Percentiles rank a stretch among this genome's conserved stretches.
phyloP scores from a whole-genome alignment of 179 eudicot species.

The Amaranthus tricolor region DNA sequence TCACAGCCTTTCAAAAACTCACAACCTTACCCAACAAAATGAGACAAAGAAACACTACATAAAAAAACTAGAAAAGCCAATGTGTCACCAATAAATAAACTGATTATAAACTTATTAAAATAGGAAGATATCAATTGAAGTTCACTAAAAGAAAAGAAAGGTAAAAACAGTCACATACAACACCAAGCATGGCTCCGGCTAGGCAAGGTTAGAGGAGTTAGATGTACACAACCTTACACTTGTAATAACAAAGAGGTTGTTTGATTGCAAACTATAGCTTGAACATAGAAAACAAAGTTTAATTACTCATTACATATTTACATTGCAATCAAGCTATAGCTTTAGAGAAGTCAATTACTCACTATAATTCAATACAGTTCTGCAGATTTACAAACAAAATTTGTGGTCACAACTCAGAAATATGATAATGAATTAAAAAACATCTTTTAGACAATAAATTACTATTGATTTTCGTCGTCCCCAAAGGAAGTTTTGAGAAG shows the following conservation, averaged over 20 bases:
- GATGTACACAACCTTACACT: too few relatives aligned
- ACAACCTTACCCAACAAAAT: background rate
- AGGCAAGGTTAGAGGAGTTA: too few relatives aligned
- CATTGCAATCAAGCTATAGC: background rate
- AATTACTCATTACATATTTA: background rate
- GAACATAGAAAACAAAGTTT: background rate
- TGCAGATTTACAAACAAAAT: background rate
- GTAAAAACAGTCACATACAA: too few relatives aligned
- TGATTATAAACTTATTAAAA: background rate
- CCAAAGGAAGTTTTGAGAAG: background rate
- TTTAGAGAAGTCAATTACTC: too few relatives aligned
- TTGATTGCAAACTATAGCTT: too few relatives aligned
- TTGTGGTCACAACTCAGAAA: background rate
- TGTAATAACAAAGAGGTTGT: too few relatives aligned
- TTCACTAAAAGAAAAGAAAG: background rate
- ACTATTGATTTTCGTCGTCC: background rate
- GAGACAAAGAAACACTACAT: background rate
- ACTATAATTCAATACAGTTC: too few relatives aligned
- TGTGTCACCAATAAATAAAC: background rate
- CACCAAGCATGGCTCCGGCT: too few relatives aligned
- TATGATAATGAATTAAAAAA: background rate
- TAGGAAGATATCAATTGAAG: background rate
- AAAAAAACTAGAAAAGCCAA: background rate
- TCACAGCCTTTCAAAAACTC: background rate
- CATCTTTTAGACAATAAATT: background rate